Conservation (phyloP, 305 asterid genomes). For the Solanum aculeatissimum region DNA sequence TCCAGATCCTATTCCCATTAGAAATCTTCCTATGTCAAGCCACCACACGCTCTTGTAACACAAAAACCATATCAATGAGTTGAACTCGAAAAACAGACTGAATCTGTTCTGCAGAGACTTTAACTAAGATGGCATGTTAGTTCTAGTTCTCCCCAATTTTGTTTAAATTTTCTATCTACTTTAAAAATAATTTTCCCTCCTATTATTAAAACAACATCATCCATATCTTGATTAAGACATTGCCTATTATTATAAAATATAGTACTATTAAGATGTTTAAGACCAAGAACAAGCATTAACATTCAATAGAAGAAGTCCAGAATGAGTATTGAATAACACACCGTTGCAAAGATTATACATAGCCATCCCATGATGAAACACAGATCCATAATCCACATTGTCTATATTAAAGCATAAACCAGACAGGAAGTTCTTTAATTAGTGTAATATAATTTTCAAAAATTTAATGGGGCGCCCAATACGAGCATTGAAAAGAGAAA, state of each 20-base stretch:
- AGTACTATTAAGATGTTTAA: neutral
- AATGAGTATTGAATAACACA: neutral
- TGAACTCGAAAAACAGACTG: neutral
- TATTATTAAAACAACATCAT: neutral
- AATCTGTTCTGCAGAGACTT: neutral
- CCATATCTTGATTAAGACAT: neutral
- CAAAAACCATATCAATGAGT: neutral
- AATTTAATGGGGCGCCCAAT: neutral
- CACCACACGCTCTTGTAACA: conserved; percentile 5
- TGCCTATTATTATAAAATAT: neutral
- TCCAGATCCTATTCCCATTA: conserved; percentile 16
- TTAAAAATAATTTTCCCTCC: neutral
- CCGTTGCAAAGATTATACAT: conserved; percentile 11
- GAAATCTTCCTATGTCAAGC: conserved; percentile 13
- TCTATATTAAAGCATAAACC: neutral
- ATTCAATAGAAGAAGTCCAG: neutral
- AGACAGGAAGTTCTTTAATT: neutral
- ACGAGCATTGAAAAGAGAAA: neutral
- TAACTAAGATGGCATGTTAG: neutral
- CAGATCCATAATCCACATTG: conserved; percentile 4
- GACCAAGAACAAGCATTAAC: neutral
- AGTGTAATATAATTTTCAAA: neutral
- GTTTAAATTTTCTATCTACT: neutral
- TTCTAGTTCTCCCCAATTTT: neutral
- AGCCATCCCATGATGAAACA: conserved; percentile 12